Evolutionary conservation across 208 protist genomes (phyloP).

Genomic region (Trypanosoma cruzi): DNA sequence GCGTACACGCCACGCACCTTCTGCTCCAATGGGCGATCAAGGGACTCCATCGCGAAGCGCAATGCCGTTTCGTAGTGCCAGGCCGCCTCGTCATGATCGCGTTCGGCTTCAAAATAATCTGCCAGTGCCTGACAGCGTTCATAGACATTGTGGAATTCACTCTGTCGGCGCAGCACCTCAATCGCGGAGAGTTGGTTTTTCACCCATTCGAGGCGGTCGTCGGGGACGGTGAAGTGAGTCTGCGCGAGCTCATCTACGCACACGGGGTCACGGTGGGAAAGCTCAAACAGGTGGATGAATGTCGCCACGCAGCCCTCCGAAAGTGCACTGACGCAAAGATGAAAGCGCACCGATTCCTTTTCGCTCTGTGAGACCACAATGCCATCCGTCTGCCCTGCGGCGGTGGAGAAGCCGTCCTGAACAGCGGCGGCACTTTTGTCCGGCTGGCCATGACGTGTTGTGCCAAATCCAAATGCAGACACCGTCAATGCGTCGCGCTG

Average conservation of each 20-base stretch:
- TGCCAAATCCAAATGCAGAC: conserved; percentile 56
- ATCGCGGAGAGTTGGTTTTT: conserved; percentile 70
- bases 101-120: conserved; percentile 83
- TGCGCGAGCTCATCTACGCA: conserved; percentile 86
- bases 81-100: conserved; percentile 73
- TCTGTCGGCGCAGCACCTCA: conserved; percentile 83
- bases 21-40: conserved; percentile 72
- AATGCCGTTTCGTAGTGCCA: conserved; percentile 76
- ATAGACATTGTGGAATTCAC: conserved; percentile 77
- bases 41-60: conserved; percentile 70
- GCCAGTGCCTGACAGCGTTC: conserved; percentile 61
- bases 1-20: conserved; percentile 53
- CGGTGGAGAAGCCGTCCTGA: conserved; percentile 19
- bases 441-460: conserved; percentile 15
- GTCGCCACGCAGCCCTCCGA: conserved; percentile 78
- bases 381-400: conserved; percentile 20
- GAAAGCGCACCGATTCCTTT: conserved; percentile 70
- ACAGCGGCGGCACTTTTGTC: conserved; percentile 5
- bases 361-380: conserved; percentile 62
- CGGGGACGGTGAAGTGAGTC: conserved; percentile 68
- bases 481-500: conserved; percentile 52
- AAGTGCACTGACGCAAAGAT: conserved; percentile 84
- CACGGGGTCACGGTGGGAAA: conserved; percentile 84
- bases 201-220: conserved; percentile 78
- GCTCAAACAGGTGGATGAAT: conserved; percentile 84